Evolutionary conservation across 129 eudicot species (phyloP).

Genomic region (Chrysanthemum seticuspe): DNA sequence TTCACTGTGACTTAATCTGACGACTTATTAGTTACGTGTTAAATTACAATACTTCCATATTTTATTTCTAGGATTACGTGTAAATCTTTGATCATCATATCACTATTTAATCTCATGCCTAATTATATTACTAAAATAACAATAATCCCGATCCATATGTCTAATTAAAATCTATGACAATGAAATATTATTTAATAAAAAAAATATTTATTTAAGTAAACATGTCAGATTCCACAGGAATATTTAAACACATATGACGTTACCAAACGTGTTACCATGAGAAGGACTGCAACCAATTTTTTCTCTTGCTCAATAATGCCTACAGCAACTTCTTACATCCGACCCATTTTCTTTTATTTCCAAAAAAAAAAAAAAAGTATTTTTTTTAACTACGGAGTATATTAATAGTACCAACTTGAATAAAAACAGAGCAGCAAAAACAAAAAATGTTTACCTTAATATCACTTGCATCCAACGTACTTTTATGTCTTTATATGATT

Average conservation of each 20-base stretch:
- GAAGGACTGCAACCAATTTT: constrained; percentile 25
- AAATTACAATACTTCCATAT: too few relatives aligned
- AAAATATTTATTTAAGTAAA: too few relatives aligned
- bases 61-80: too few relatives aligned
- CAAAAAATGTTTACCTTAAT: constrained; percentile 11
- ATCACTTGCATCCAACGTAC: constrained; percentile 24
- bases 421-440: constrained; percentile 6
- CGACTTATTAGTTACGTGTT: too few relatives aligned
- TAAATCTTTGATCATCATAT: too few relatives aligned
- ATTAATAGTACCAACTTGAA: constrained; percentile 23
- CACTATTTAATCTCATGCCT: too few relatives aligned
- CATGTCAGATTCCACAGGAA: constrained; percentile 15
- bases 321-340: constrained; percentile 14
- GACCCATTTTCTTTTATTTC: background rate
- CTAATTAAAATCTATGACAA: background rate
- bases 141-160: background rate
- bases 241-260: constrained; percentile 21
- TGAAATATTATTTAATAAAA: background rate
- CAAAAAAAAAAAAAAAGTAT: background rate
- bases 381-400: constrained; percentile 5
- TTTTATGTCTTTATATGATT: constrained; percentile 9
- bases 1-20: too few relatives aligned
- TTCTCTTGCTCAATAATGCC: constrained; percentile 23
- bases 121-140: too few relatives aligned
- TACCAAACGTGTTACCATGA: constrained; percentile 26